These are phyloP conservation scores for Lachnellula cervina DNA, from an alignment of 2,329 filamentous ascomycete genomes.

Conservation along the genomic window DNA sequence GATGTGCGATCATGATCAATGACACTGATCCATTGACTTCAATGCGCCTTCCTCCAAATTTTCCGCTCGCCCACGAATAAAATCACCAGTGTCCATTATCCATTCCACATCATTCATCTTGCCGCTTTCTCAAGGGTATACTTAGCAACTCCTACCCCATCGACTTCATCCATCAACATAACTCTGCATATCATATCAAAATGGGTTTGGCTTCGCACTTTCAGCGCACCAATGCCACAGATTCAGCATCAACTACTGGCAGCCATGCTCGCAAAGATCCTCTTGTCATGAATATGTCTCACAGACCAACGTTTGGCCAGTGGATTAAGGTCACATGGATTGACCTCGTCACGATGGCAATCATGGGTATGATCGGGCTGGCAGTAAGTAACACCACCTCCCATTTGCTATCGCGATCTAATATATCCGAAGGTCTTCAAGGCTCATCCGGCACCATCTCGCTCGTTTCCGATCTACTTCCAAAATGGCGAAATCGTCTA, in stretches of 20 bases:
- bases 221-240: slow-evolving; percentile 9
- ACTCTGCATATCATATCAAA: slow-evolving; percentile 3
- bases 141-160: no score
- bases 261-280: slow-evolving; percentile 16
- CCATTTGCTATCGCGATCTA: slow-evolving; percentile 1
- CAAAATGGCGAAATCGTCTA: slow-evolving; percentile 63
- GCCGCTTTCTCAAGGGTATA: no score
- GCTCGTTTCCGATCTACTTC: slow-evolving; percentile 67
- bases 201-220: slow-evolving; percentile 22
- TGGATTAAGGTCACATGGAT: slow-evolving; percentile 65
- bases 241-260: slow-evolving; percentile 9
- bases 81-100: no score
- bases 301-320: slow-evolving; percentile 58
- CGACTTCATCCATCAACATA: no score
- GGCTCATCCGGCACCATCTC: slow-evolving; percentile 58
- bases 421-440: slow-evolving; percentile 48
- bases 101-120: no score
- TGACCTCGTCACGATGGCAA: slow-evolving; percentile 62
- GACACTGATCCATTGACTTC: no score
- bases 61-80: no score
- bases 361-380: slow-evolving; percentile 61
- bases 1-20: no score
- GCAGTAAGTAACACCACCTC: slow-evolving; percentile 45
- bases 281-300: slow-evolving; percentile 38
- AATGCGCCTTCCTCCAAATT: no score